Percentiles rank a stretch among this genome's conserved stretches.
Evolutionary conservation across 176 grass and related monocot species (phyloP).

Genomic region (Poa pratensis): DNA sequence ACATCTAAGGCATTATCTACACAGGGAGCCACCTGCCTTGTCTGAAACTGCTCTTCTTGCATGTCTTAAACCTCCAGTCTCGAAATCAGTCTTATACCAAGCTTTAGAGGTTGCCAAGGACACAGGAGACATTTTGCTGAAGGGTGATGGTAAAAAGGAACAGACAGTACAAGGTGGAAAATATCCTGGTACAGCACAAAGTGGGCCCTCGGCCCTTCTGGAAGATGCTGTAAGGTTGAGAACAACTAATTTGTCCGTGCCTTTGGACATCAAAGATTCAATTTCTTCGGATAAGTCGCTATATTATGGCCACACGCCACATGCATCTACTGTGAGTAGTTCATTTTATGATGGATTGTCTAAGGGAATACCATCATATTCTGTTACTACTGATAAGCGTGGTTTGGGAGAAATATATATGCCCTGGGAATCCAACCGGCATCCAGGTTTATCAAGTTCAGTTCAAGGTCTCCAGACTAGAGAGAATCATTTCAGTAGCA

Average conservation of each 20-base stretch:
- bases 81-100: conserved; percentile 81
- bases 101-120: conserved; percentile 82
- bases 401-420: conserved; percentile 34
- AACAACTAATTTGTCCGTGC: conserved; percentile 48
- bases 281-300: conserved; percentile 68
- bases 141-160: conserved; percentile 61
- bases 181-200: conserved; percentile 43
- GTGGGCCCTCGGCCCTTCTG: conserved; percentile 16
- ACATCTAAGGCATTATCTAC: conserved; percentile 71
- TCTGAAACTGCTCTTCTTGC: conserved; percentile 74
- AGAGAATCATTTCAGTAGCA: conserved; percentile 76
- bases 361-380: conserved; percentile 94
- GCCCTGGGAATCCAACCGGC: conserved; percentile 38
- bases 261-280: conserved; percentile 61
- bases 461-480: conserved; percentile 57
- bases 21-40: conserved; percentile 76
- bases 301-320: conserved; percentile 64
- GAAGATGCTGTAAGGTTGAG: conserved; percentile 57
- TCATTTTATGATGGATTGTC: conserved; percentile 83
- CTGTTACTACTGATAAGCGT: conserved; percentile 48
- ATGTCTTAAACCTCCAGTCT: conserved; percentile 84
- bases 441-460: conserved; percentile 38
- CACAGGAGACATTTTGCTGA: conserved; percentile 65
- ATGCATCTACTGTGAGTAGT: conserved; percentile 69
- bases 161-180: conserved; percentile 46